Percentiles rank a stretch among this genome's conserved stretches.
phyloP scores from a whole-genome alignment of 495 filamentous ascomycete species.

The Mycothermus thermophilus region DNA sequence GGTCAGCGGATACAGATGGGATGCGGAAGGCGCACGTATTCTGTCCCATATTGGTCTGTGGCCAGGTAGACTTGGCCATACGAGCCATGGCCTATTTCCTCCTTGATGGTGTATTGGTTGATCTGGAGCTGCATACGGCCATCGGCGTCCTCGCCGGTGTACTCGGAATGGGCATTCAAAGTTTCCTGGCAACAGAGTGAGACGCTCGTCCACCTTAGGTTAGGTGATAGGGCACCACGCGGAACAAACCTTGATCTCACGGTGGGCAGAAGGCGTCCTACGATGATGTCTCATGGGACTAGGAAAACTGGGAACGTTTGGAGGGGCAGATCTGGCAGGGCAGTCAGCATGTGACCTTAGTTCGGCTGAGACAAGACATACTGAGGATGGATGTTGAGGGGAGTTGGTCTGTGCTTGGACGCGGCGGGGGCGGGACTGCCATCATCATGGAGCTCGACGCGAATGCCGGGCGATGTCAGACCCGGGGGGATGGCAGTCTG shows the following conservation, averaged over 20 bases:
- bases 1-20: too few species aligned
- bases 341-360: too few species aligned
- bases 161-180: constrained; percentile 75
- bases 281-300: constrained; percentile 65
- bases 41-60: constrained; percentile 75
- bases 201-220: neutral
- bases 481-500: constrained; percentile 12
- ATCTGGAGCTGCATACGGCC: constrained; percentile 61
- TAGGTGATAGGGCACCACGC: neutral
- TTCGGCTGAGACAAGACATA: too few species aligned
- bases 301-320: constrained; percentile 30
- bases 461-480: constrained; percentile 26
- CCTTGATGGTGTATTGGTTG: constrained; percentile 88
- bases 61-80: constrained; percentile 92
- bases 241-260: constrained; percentile 51
- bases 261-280: constrained; percentile 54
- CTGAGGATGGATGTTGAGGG: constrained; percentile 16
- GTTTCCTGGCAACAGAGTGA: constrained; percentile 49
- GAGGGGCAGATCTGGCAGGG: constrained; percentile 32
- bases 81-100: constrained; percentile 91
- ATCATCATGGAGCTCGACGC: constrained; percentile 25
- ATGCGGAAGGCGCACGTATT: constrained; percentile 77
- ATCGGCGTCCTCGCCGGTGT: constrained; percentile 73
- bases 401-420: neutral
- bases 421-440: too few species aligned